Conservation (phyloP, 441 rosid genomes). For the Erysimum cheiri region DNA sequence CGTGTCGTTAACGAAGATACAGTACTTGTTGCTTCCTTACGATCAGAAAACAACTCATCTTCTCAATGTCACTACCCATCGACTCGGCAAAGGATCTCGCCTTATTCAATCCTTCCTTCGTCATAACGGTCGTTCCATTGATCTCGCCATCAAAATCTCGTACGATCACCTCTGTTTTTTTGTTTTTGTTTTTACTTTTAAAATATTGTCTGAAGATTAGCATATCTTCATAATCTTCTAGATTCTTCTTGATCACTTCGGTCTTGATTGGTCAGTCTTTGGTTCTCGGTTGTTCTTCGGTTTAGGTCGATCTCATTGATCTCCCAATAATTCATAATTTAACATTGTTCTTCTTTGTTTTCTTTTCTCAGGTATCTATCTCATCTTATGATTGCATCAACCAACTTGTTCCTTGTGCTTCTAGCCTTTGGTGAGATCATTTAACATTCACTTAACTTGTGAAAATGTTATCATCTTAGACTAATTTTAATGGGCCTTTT, state of each 20-base stretch:
- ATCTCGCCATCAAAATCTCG: slow-evolving; percentile 54
- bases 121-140: slow-evolving; percentile 47
- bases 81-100: slow-evolving; percentile 51
- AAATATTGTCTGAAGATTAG: no score
- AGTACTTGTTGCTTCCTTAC: slow-evolving; percentile 54
- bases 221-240: no score
- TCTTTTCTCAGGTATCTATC: slow-evolving; percentile 45
- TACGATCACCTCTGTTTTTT: slow-evolving; percentile 24
- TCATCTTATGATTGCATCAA: slow-evolving; percentile 50
- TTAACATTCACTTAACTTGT: background rate
- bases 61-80: slow-evolving; percentile 50
- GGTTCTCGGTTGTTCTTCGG: no score
- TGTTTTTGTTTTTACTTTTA: background rate
- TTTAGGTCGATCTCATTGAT: no score
- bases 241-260: no score
- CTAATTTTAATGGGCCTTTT: slow-evolving; percentile 32
- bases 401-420: slow-evolving; percentile 55
- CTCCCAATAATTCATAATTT: no score
- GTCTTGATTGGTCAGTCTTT: no score
- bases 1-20: slow-evolving; percentile 46
- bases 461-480: slow-evolving; percentile 8
- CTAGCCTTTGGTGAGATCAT: slow-evolving; percentile 56
- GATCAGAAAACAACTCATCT: slow-evolving; percentile 44
- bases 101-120: slow-evolving; percentile 50
- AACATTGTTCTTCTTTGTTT: background rate